A percentile compares a stretch with the other conserved stretches of the same genome.
These are phyloP conservation scores for Brassica rapa DNA, from an alignment of 345 rosid genomes.

Conservation along the genomic window DNA sequence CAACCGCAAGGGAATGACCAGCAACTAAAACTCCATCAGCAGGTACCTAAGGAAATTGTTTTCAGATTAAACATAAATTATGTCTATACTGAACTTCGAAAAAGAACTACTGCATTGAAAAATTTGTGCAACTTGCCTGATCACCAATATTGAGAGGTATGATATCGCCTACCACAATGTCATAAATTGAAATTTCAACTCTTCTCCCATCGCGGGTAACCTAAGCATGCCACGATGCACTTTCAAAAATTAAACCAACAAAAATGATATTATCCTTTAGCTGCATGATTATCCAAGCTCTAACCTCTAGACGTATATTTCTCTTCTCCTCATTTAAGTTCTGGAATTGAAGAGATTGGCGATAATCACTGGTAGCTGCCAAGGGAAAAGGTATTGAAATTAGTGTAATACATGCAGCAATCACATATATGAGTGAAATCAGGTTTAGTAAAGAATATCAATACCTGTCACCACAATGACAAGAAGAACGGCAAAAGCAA, in stretches of 20 bases:
- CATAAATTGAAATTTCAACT: constrained; percentile 85
- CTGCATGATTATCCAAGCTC: constrained; percentile 17
- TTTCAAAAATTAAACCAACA: constrained; percentile 15
- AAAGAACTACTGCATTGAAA: neutral
- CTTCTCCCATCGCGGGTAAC: constrained; percentile 85
- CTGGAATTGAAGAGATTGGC: constrained; percentile 97
- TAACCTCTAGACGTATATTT: constrained; percentile 89
- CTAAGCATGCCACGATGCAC: constrained; percentile 40
- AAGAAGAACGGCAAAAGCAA: constrained; percentile 87
- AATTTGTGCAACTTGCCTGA: constrained; percentile 57
- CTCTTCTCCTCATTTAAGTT: constrained; percentile 93
- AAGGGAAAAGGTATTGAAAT: constrained; percentile 10
- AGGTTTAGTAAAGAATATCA: constrained; percentile 6
- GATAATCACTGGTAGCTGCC: constrained; percentile 93
- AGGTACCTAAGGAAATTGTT: constrained; percentile 62
- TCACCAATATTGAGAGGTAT: constrained; percentile 96
- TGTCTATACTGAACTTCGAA: neutral
- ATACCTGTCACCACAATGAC: constrained; percentile 95
- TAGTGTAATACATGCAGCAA: constrained; percentile 6
- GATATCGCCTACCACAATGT: constrained; percentile 92
- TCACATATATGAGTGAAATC: constrained; percentile 7
- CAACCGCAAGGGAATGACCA: constrained; percentile 86
- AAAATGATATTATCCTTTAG: constrained; percentile 7
- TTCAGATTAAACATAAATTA: neutral
- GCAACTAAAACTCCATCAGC: constrained; percentile 87